Evolutionary conservation across 371 early-diverging fungal species (phyloP).

Genomic region (Saksenaea vasiformis): DNA sequence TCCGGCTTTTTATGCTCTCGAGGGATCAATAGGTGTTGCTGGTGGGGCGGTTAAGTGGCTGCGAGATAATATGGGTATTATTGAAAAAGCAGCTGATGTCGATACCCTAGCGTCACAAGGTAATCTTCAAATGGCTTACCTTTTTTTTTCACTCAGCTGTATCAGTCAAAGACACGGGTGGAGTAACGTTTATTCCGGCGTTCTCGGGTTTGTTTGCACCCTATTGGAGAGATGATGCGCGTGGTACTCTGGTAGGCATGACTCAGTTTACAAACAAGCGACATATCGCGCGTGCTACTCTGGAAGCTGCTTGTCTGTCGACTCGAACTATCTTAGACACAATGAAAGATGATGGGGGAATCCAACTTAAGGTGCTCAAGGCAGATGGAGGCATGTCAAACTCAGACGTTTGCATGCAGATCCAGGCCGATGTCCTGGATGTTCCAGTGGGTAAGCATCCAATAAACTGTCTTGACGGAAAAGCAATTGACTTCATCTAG

Average conservation of each 20-base stretch:
- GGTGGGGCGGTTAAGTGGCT: conserved; percentile 95
- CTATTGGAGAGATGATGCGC: conserved; percentile 93
- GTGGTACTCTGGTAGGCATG: conserved; percentile 87
- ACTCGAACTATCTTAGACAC: conserved; percentile 87
- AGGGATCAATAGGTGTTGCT: conserved; percentile 94
- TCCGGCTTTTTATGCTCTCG: conserved; percentile 87
- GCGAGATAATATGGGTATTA: conserved; percentile 84
- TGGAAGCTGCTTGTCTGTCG: conserved; percentile 92
- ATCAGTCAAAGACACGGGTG: conserved; percentile 75
- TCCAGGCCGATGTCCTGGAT: conserved; percentile 87
- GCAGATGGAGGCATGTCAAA: conserved; percentile 95
- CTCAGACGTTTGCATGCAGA: conserved; percentile 89
- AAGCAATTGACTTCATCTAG: conserved; percentile 39
- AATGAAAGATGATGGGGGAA: conserved; percentile 75
- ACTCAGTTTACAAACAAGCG: conserved; percentile 85
- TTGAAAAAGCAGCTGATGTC: conserved; percentile 72
- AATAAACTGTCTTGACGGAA: background rate
- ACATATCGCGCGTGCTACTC: conserved; percentile 86
- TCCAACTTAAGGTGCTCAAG: conserved; percentile 66
- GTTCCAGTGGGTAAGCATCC: conserved; percentile 48
- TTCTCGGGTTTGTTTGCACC: conserved; percentile 95
- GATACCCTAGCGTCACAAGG: conserved; percentile 41
- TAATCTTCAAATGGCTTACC: background rate
- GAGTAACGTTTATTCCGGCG: conserved; percentile 94
- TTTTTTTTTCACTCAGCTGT: background rate